These are phyloP conservation scores for Penicillium canariense DNA, from an alignment of 495 filamentous ascomycete genomes.

Conservation along the genomic window DNA sequence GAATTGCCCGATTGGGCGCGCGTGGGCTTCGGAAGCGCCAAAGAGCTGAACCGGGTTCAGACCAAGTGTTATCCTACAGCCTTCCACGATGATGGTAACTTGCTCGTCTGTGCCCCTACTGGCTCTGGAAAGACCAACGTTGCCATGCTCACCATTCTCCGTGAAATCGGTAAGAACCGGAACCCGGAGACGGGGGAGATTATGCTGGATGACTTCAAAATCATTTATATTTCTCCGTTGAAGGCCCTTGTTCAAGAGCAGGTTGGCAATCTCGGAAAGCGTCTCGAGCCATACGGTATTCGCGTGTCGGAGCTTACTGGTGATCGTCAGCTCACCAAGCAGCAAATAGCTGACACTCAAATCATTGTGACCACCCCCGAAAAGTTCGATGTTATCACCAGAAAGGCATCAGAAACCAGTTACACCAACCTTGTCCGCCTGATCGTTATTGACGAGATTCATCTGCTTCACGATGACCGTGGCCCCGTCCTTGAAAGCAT, in stretches of 20 bases:
- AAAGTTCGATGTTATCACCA: slow-evolving; percentile 98
- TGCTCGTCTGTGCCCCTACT: slow-evolving; percentile 96
- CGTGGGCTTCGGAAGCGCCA: slow-evolving; percentile 74
- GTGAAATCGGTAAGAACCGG: slow-evolving; percentile 94
- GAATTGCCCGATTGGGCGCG: slow-evolving; percentile 92
- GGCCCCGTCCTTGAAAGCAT: slow-evolving; percentile 97
- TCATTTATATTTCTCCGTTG: slow-evolving; percentile 95
- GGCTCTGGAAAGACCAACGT: slow-evolving; percentile 99
- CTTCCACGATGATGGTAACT: slow-evolving; percentile 93
- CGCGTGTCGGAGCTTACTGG: slow-evolving; percentile 91
- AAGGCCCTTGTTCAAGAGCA: slow-evolving; percentile 97
- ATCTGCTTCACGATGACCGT: slow-evolving; percentile 95
- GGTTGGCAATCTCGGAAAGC: slow-evolving; percentile 92
- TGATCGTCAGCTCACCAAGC: slow-evolving; percentile 97
- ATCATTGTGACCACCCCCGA: slow-evolving; percentile 98
- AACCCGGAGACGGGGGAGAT: slow-evolving; percentile 85
- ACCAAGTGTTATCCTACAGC: slow-evolving; percentile 87
- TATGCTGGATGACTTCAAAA: slow-evolving; percentile 94
- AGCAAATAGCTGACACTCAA: slow-evolving; percentile 96
- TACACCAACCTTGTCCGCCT: slow-evolving; percentile 96
- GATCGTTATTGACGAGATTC: slow-evolving; percentile 97
- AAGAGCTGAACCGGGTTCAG: slow-evolving; percentile 91
- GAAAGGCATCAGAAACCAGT: slow-evolving; percentile 93
- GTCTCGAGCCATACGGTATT: slow-evolving; percentile 87
- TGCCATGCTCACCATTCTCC: slow-evolving; percentile 92